Percentiles rank a stretch among this genome's conserved stretches.
Evolutionary conservation across 2,329 filamentous ascomycete species (phyloP).

Genomic region (Lomentospora prolificans): DNA sequence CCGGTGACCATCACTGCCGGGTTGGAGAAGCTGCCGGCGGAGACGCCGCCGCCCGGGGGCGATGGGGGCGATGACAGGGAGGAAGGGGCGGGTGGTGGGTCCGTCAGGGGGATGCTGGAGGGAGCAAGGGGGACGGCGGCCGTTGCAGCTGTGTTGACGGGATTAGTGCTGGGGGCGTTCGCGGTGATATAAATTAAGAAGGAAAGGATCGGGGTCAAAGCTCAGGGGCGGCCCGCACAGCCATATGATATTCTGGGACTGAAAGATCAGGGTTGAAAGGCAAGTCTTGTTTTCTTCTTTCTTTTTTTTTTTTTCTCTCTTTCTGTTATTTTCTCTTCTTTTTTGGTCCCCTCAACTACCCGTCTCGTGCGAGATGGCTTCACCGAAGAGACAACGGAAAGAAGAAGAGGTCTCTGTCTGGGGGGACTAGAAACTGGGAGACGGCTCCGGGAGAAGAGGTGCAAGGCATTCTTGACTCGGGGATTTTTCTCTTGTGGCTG

Average conservation of each 20-base stretch:
- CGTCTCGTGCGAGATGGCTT: no score
- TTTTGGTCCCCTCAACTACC: no score
- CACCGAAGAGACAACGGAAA: no score
- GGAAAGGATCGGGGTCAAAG: background rate
- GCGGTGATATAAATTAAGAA: background rate
- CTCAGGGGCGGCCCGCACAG: no score
- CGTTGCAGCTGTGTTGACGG: background rate
- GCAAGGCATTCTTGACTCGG: background rate
- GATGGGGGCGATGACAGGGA: background rate
- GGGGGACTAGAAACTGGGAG: no score
- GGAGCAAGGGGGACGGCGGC: background rate
- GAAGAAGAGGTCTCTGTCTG: no score
- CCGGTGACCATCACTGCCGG: conserved; percentile 18
- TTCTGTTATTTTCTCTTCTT: no score
- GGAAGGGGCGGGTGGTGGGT: background rate
- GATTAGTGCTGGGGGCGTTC: background rate
- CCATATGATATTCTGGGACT: no score
- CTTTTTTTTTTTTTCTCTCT: no score
- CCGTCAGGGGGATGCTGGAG: background rate
- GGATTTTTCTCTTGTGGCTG: background rate
- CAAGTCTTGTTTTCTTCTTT: no score
- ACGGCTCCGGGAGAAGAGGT: no score
- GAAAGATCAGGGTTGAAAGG: no score
- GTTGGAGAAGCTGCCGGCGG: conserved; percentile 12
- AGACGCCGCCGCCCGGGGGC: background rate